These are phyloP conservation scores for Glycyrrhiza uralensis DNA, from an alignment of 306 rosid genomes.

Conservation along the genomic window DNA sequence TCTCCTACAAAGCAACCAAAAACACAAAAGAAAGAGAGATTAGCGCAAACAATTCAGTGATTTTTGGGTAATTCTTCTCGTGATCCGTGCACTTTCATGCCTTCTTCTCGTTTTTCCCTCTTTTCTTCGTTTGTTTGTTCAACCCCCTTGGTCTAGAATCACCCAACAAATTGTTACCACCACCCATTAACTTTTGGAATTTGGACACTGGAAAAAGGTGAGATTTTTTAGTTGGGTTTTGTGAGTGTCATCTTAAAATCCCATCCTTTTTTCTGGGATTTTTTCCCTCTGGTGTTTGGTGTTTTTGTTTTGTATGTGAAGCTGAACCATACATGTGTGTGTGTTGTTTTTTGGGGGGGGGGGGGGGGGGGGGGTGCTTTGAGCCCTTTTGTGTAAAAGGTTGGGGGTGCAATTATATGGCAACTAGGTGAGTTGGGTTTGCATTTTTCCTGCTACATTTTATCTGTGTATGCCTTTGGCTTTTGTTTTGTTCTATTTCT, in stretches of 20 bases:
- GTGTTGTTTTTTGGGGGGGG: too few relatives aligned
- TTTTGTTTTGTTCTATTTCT: conserved; percentile 27
- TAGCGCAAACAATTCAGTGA: conserved; percentile 30
- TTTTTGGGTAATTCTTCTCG: conserved; percentile 35
- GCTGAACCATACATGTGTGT: neutral
- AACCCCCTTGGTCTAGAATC: neutral
- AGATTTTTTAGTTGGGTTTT: conserved; percentile 28
- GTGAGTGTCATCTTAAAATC: neutral
- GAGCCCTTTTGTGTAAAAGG: neutral
- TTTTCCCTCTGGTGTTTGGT: neutral
- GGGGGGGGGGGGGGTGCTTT: too few relatives aligned
- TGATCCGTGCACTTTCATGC: conserved; percentile 37
- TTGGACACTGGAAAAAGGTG: conserved; percentile 18
- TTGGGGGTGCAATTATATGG: conserved; percentile 30
- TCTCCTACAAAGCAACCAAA: neutral
- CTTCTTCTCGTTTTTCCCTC: neutral
- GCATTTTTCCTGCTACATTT: conserved; percentile 9
- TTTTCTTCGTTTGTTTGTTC: neutral
- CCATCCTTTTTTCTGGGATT: conserved; percentile 17
- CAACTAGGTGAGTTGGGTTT: conserved; percentile 22
- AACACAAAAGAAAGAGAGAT: conserved; percentile 7
- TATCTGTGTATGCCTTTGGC: conserved; percentile 26
- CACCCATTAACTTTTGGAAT: conserved; percentile 9
- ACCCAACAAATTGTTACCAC: neutral
- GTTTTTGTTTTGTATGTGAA: neutral